A percentile compares a stretch with the other conserved stretches of the same genome.
These are phyloP conservation scores for Taiwanofungus camphoratus DNA, from an alignment of 1,284 basidiomycete genomes.

Conservation along the genomic window DNA sequence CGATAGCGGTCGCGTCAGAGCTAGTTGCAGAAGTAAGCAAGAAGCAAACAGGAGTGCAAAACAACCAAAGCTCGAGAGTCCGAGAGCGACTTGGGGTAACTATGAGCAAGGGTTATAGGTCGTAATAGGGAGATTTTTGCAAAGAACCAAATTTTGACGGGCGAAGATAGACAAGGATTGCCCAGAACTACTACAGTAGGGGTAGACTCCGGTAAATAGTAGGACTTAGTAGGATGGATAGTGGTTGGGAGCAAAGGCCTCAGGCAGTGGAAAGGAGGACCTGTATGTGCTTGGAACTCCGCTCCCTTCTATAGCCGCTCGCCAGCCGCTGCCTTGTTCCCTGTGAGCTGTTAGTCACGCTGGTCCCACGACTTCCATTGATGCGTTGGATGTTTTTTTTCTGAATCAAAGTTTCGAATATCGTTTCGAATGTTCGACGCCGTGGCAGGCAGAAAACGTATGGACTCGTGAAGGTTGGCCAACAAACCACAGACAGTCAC, in stretches of 20 bases:
- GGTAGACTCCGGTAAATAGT: conserved; percentile 36
- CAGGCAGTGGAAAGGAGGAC: conserved; percentile 21
- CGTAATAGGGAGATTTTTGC: conserved; percentile 33
- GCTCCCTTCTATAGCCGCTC: conserved; percentile 26
- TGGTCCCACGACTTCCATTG: not conserved
- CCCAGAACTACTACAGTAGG: conserved; percentile 36
- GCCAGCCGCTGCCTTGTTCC: conserved; percentile 10
- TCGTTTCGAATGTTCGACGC: too few species aligned
- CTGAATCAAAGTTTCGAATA: too few species aligned
- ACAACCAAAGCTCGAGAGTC: conserved; percentile 29
- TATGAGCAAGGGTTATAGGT: conserved; percentile 38
- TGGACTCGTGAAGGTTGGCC: too few species aligned
- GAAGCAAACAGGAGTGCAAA: conserved; percentile 24
- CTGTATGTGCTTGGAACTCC: conserved; percentile 36
- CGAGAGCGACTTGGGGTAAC: conserved; percentile 38
- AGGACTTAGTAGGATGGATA: conserved; percentile 42
- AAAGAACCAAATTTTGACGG: conserved; percentile 33
- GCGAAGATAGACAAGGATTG: conserved; percentile 35
- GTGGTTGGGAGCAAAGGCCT: conserved; percentile 36
- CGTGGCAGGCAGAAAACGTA: too few species aligned
- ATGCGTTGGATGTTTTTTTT: too few species aligned
- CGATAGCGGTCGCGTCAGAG: conserved; percentile 21
- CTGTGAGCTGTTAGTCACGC: conserved; percentile 5
- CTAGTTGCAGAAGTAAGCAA: conserved; percentile 28
- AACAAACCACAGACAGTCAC: too few species aligned